phyloP scores from a whole-genome alignment of 1,284 basidiomycete genomes.

The Spongiforma sp. region DNA sequence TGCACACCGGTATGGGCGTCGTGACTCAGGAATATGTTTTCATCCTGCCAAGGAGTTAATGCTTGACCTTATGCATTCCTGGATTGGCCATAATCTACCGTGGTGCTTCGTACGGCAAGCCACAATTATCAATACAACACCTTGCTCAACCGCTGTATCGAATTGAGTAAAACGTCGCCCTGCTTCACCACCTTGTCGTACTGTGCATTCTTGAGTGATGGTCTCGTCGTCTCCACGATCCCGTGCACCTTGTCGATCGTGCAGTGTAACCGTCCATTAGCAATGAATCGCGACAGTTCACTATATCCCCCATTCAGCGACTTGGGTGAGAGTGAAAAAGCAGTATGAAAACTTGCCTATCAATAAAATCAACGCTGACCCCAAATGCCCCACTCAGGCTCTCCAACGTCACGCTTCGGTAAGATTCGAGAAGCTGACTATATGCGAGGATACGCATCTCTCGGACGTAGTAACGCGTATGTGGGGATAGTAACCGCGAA shows the following conservation, averaged over 20 bases:
- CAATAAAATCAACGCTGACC: slow-evolving; percentile 88
- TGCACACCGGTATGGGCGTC: too few species aligned
- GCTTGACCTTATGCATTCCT: too few species aligned
- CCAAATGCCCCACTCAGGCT: slow-evolving; percentile 91
- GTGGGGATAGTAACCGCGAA: slow-evolving; percentile 85
- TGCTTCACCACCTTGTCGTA: slow-evolving; percentile 92
- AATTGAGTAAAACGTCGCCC: slow-evolving; percentile 87
- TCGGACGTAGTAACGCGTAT: slow-evolving; percentile 90
- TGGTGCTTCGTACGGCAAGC: too few species aligned
- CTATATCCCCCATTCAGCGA: slow-evolving; percentile 50
- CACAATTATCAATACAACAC: slow-evolving; percentile 68
- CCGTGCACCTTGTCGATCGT: slow-evolving; percentile 96
- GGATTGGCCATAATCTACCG: too few species aligned
- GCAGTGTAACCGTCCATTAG: slow-evolving; percentile 86
- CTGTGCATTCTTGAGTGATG: slow-evolving; percentile 85
- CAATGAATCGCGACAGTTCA: slow-evolving; percentile 94
- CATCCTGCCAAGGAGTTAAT: too few species aligned
- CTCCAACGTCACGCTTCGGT: slow-evolving; percentile 89
- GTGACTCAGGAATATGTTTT: too few species aligned
- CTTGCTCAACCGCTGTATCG: slow-evolving; percentile 76
- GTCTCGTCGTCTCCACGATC: slow-evolving; percentile 93
- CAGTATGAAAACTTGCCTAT: slow-evolving; percentile 59
- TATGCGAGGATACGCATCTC: slow-evolving; percentile 99
- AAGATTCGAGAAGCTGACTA: slow-evolving; percentile 89
- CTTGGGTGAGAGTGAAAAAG: too few species aligned